phyloP scores from a whole-genome alignment of 768 basidiomycete genomes.

The Pleurotus cornucopiae region DNA sequence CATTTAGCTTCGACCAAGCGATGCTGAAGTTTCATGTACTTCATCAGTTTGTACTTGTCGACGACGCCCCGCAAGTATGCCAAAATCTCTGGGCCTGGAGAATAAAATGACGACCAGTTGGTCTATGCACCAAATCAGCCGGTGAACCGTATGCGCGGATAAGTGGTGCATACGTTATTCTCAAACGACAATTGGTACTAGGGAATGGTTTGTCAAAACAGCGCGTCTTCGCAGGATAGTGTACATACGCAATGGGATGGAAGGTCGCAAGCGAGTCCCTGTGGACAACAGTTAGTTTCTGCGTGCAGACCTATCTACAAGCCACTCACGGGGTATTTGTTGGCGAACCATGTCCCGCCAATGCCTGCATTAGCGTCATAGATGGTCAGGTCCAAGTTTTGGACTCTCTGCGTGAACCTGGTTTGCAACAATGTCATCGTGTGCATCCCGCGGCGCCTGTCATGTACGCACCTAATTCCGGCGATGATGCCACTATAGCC shows the following conservation, averaged over 20 bases:
- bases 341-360: constrained; percentile 60
- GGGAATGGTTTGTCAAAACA: neutral
- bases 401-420: constrained; percentile 49
- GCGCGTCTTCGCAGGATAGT: neutral
- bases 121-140: constrained; percentile 26
- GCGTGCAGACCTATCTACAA: neutral
- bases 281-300: neutral
- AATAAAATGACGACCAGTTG: constrained; percentile 60
- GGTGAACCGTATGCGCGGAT: neutral
- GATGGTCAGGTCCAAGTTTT: constrained; percentile 49
- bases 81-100: constrained; percentile 56
- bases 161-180: constrained; percentile 33
- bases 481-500: constrained; percentile 59
- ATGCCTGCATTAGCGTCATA: constrained; percentile 59
- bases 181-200: constrained; percentile 61
- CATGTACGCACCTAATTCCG: constrained; percentile 41
- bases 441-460: too few relatives aligned
- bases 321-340: constrained; percentile 45
- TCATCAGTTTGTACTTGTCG: constrained; percentile 50
- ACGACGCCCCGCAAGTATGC: constrained; percentile 49
- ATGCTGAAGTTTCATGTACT: constrained; percentile 52
- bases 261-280: constrained; percentile 61
- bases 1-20: constrained; percentile 50
- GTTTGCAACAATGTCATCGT: too few relatives aligned
- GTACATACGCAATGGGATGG: constrained; percentile 48